Base-by-base conservation (phyloP, 1,284 basidiomycete species). In the Pyrrhoderma noxium region DNA sequence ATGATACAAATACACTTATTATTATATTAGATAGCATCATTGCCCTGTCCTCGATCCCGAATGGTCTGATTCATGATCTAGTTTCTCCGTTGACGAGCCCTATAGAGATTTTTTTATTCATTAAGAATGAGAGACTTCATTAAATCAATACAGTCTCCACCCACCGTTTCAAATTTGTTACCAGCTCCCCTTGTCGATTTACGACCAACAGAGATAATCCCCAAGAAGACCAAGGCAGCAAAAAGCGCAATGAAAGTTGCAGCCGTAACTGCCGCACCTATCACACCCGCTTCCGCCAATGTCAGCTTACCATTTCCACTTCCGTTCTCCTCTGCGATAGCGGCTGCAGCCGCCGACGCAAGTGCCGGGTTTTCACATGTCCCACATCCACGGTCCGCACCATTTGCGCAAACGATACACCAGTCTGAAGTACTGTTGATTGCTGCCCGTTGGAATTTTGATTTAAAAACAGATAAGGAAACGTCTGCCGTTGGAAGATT, bases 261-360 rank as follows among this genome's bases (percentile, higher is more conserved):
- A 23, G 78, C 59, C 23, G 76, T 75, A 55, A 85, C 59, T 4
- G 79, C 77, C 1, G 82, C 82, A 22, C 82, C 82, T 8, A 85
- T 64, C 65, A 82, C 80, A 1, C 82, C 82, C 25, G 82, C 80
- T 13, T 77, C 81, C 8, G 82, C 72, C 0, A 71, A 74, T 56
- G 70, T 73, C 57, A 82, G 74, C 36, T 56, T 65, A 34, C 73
- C 67, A 46, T 69, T 65, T 53, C 59, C 52, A 4, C 55, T 46
- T n/a, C n/a, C n/a, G n/a, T n/a, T n/a, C n/a, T n/a, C n/a, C n/a
- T n/a, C n/a, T 19, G 64, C 63, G 16, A 59, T 61, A 7, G 43
- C 57, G 8, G 58, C 67, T 52, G 66, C 59, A 5, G 67, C 56
- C 7, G 69, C 64, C 18, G 71, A 70, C 9, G 66, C 59, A 42